phyloP scores from a whole-genome alignment of 1,139 yeast species.

The Candida sanyaensis region DNA sequence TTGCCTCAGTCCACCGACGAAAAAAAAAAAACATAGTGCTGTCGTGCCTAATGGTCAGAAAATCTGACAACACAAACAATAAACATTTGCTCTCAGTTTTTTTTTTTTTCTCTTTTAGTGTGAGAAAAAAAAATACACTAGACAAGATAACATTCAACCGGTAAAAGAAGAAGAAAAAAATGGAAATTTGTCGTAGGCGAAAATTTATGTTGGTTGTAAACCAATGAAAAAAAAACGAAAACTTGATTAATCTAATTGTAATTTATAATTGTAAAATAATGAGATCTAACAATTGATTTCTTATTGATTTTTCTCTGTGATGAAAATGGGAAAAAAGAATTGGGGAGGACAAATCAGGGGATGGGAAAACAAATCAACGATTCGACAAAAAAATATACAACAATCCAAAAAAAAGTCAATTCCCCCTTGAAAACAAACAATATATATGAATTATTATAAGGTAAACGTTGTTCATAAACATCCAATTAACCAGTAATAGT shows the following conservation, averaged over 20 bases:
- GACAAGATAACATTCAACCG: constrained; percentile 1
- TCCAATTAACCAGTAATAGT: background rate
- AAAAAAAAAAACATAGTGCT: background rate
- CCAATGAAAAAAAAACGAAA: background rate
- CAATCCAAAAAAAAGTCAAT: background rate
- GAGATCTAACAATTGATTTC: background rate
- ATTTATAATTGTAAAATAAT: background rate
- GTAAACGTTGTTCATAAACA: background rate
- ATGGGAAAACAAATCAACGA: constrained; percentile 1
- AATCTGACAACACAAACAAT: constrained; percentile 13
- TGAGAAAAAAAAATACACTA: background rate
- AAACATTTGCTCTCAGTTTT: constrained; percentile 6
- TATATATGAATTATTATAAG: background rate
- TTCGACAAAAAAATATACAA: background rate
- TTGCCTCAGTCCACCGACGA: constrained; percentile 8
- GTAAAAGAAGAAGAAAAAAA: background rate
- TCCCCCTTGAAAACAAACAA: background rate
- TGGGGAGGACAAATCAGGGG: constrained; percentile 1
- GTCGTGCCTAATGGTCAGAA: constrained; percentile 8
- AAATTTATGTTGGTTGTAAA: background rate
- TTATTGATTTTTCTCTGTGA: background rate
- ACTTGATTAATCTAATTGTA: background rate
- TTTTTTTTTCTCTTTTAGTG: background rate
- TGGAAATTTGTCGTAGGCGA: background rate
- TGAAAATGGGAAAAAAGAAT: background rate